Conservation (phyloP, 1,284 basidiomycete species). For the Coriolopsis trogii region DNA sequence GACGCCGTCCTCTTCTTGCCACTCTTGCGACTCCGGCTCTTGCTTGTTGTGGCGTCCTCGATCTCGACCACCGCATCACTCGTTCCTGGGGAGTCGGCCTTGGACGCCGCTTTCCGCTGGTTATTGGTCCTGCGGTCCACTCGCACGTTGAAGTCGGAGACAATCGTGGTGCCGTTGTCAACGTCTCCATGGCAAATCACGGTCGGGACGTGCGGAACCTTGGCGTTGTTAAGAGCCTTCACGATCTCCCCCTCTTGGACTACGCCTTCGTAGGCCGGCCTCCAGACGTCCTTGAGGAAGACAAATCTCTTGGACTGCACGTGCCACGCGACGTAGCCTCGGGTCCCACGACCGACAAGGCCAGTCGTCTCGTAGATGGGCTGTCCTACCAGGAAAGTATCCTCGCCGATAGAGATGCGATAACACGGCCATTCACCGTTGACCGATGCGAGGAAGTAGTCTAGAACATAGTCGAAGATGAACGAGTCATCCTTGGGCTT, state of each 20-base stretch:
- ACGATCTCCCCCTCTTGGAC: neutral
- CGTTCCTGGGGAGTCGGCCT: too few relatives aligned
- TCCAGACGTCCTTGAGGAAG: slow-evolving; percentile 6
- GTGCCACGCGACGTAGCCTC: neutral
- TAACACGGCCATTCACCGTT: slow-evolving; percentile 2
- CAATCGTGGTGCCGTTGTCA: too few relatives aligned
- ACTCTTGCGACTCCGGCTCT: too few relatives aligned
- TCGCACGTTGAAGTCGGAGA: too few relatives aligned
- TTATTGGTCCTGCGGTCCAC: too few relatives aligned
- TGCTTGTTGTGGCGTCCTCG: too few relatives aligned
- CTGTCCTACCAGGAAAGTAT: neutral
- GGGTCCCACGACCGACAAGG: neutral
- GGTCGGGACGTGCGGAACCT: neutral
- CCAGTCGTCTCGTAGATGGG: neutral
- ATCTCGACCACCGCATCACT: too few relatives aligned
- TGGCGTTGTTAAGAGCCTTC: neutral
- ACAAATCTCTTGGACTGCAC: neutral
- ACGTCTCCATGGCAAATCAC: neutral
- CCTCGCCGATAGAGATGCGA: neutral
- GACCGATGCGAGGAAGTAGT: slow-evolving; percentile 4
- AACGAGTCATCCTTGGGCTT: neutral
- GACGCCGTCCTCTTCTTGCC: too few relatives aligned
- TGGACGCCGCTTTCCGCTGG: too few relatives aligned
- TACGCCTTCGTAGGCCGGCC: neutral
- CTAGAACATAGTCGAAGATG: neutral